Conservation (phyloP, 192 early-diverging fungal genomes). For the Thamnidium elegans region DNA sequence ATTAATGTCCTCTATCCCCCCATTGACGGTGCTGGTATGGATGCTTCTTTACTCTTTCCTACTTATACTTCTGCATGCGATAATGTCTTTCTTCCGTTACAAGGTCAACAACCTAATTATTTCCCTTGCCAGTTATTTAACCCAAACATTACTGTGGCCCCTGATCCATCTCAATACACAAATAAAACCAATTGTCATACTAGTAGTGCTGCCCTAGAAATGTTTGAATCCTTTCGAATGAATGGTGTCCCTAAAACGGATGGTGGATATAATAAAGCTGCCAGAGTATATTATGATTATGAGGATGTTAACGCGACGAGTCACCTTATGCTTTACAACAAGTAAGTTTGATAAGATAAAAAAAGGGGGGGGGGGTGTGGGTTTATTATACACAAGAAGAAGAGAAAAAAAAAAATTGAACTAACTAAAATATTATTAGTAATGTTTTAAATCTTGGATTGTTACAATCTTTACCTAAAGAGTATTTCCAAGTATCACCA, state of each 20-base stretch:
- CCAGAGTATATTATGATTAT: constrained; percentile 54
- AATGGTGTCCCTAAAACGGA: constrained; percentile 20
- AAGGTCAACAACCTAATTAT: constrained; percentile 15
- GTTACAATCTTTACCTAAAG: constrained; percentile 30
- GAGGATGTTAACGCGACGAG: constrained; percentile 46
- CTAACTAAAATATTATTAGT: constrained; percentile 12
- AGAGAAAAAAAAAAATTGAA: not conserved
- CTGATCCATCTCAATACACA: constrained; percentile 47
- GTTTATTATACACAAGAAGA: not conserved
- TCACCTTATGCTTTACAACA: constrained; percentile 61
- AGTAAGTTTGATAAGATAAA: constrained; percentile 17
- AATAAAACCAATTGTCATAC: constrained; percentile 58
- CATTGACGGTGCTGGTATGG: constrained; percentile 61
- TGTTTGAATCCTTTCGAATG: constrained; percentile 11
- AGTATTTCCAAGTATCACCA: constrained; percentile 17
- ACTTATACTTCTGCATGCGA: constrained; percentile 1
- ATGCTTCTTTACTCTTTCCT: constrained; percentile 67
- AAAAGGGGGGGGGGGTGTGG: not conserved
- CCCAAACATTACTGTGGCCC: constrained; percentile 39
- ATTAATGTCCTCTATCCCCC: constrained; percentile 50
- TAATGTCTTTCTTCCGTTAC: constrained; percentile 9
- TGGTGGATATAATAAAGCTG: constrained; percentile 28
- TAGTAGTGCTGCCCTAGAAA: constrained; percentile 21
- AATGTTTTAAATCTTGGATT: constrained; percentile 34
- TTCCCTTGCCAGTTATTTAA: constrained; percentile 39